phyloP scores from a whole-genome alignment of 2,329 filamentous ascomycete species.

The Tolypocladium sp. region DNA sequence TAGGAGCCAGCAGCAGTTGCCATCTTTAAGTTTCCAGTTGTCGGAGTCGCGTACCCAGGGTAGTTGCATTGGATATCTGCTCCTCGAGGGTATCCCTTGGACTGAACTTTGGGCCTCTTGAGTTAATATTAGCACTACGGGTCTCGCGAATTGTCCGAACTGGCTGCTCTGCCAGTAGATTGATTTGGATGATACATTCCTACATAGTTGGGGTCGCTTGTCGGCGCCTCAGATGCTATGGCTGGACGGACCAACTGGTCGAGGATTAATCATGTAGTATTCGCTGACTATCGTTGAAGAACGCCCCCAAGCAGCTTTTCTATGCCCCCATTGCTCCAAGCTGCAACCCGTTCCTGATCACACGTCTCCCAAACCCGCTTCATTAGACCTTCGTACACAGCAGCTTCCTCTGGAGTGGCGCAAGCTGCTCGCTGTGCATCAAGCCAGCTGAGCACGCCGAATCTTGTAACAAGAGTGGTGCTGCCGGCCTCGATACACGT shows the following conservation, averaged over 20 bases:
- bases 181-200: neutral
- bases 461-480: constrained; percentile 70
- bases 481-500: constrained; percentile 62
- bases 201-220: neutral
- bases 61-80: no score
- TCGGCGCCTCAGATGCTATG: neutral
- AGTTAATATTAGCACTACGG: no score
- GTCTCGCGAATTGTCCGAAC: no score
- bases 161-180: neutral
- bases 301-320: constrained; percentile 15
- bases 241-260: neutral
- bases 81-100: no score
- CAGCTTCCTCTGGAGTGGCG: constrained; percentile 29
- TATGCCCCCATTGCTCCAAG: constrained; percentile 54
- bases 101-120: no score
- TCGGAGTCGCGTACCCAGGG: no score
- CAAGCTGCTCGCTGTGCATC: constrained; percentile 46
- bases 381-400: constrained; percentile 45
- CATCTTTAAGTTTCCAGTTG: no score
- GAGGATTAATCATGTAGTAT: neutral
- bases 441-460: constrained; percentile 68
- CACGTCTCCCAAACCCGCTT: constrained; percentile 53
- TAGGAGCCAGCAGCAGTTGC: no score
- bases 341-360: constrained; percentile 53
- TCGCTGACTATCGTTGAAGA: neutral